Conservation (phyloP, 2,329 filamentous ascomycete genomes). For the Trichoderma guizhouense region DNA sequence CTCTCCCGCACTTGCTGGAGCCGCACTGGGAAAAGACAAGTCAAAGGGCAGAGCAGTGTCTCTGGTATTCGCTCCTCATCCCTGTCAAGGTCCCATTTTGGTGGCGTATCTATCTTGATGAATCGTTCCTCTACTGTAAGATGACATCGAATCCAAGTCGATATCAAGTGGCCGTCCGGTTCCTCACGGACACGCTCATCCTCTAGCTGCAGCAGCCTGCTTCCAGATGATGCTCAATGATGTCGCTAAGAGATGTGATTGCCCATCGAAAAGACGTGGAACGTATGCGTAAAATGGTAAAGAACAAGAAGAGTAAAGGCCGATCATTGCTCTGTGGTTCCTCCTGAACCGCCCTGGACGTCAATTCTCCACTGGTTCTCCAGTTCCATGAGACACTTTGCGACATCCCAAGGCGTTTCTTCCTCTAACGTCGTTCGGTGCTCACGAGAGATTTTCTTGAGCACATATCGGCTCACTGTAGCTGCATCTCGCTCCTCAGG, state of each 20-base stretch:
- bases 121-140: not conserved
- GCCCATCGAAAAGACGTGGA: not conserved
- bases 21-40: not conserved
- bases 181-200: not conserved
- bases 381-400: conserved; percentile 47
- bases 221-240: not conserved
- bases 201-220: not conserved
- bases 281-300: not conserved
- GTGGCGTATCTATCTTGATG: not conserved
- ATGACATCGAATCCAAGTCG: not conserved
- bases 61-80: not conserved
- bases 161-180: not conserved
- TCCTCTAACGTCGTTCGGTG: conserved; percentile 52
- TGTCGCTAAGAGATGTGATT: not conserved
- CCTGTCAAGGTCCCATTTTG: not conserved
- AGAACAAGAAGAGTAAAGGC: not conserved
- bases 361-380: conserved; percentile 37
- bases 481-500: conserved; percentile 64
- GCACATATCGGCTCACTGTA: conserved; percentile 73
- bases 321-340: not conserved
- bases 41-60: not conserved
- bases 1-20: not conserved
- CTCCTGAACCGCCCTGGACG: not conserved
- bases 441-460: conserved; percentile 59
- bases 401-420: conserved; percentile 50